Conservation (phyloP, 192 early-diverging fungal species). For the Backusella sp. region DNA sequence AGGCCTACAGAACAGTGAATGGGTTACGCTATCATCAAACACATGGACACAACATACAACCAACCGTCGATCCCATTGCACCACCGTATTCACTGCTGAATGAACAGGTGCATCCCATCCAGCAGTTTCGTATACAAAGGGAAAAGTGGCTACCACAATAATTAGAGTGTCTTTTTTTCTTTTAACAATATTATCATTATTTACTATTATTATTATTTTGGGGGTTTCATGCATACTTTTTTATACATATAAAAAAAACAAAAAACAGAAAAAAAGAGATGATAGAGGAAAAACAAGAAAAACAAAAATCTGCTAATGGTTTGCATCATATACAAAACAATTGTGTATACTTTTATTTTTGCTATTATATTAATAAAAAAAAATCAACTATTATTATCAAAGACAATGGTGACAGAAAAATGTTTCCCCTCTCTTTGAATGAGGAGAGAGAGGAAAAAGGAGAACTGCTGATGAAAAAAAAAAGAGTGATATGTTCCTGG, state of each 20-base stretch:
- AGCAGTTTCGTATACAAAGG: background rate
- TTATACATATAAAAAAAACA: no score
- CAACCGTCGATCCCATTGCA: background rate
- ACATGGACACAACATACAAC: conserved; percentile 28
- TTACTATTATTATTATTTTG: background rate
- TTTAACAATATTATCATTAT: background rate
- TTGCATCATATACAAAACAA: background rate
- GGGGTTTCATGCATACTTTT: no score
- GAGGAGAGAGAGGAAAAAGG: no score
- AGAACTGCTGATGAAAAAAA: no score
- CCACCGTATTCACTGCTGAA: background rate
- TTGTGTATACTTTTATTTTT: no score
- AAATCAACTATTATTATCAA: no score
- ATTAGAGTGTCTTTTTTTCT: background rate
- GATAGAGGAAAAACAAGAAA: no score
- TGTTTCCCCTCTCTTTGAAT: no score
- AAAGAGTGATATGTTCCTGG: no score
- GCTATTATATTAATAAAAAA: no score
- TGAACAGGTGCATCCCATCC: background rate
- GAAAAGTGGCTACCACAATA: background rate
- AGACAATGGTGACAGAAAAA: no score
- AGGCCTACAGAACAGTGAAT: conserved; percentile 40
- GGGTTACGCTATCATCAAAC: conserved; percentile 40
- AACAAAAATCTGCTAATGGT: background rate
- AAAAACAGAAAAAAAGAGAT: no score